Evolutionary conservation across 2,329 filamentous ascomycete species (phyloP).

Genomic region (Penicillium hesseltinei): DNA sequence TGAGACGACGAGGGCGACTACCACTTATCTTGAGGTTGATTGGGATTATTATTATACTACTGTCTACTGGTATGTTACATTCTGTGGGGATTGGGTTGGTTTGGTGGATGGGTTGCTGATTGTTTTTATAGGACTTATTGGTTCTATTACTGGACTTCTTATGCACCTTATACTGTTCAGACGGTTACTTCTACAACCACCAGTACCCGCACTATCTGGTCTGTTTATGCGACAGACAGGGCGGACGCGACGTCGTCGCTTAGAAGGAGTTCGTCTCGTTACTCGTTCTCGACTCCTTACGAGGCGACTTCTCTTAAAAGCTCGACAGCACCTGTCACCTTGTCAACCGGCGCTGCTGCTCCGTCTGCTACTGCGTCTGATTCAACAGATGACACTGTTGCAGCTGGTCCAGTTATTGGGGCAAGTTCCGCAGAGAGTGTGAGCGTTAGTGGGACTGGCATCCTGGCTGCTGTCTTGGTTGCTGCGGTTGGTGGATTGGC

Average conservation of each 20-base stretch:
- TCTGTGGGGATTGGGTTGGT: background rate
- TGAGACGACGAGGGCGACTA: slow-evolving; percentile 1
- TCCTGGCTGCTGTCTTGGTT: slow-evolving; percentile 2
- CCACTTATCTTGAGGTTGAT: background rate
- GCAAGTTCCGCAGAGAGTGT: background rate
- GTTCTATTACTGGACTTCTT: slow-evolving; percentile 24
- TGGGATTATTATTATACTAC: slow-evolving; percentile 21
- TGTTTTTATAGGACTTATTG: slow-evolving; percentile 17
- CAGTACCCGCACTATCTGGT: slow-evolving; percentile 17
- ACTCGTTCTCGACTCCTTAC: slow-evolving; percentile 12
- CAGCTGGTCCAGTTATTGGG: background rate
- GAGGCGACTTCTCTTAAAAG: slow-evolving; percentile 17
- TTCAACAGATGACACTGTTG: background rate
- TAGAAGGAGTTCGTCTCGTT: background rate
- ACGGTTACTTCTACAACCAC: slow-evolving; percentile 20
- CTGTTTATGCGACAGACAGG: slow-evolving; percentile 13
- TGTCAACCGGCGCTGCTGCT: background rate
- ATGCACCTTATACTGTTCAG: slow-evolving; percentile 14
- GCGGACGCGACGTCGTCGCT: slow-evolving; percentile 12
- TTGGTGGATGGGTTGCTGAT: background rate
- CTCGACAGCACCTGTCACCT: slow-evolving; percentile 10
- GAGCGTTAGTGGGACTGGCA: background rate
- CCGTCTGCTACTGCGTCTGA: background rate
- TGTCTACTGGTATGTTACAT: slow-evolving; percentile 15
- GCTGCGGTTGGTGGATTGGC: slow-evolving; percentile 16